A percentile compares a stretch with the other conserved stretches of the same genome.
Evolutionary conservation across 75 land plant genomes (phyloP).

Genomic region (Selaginella tamariscina): DNA sequence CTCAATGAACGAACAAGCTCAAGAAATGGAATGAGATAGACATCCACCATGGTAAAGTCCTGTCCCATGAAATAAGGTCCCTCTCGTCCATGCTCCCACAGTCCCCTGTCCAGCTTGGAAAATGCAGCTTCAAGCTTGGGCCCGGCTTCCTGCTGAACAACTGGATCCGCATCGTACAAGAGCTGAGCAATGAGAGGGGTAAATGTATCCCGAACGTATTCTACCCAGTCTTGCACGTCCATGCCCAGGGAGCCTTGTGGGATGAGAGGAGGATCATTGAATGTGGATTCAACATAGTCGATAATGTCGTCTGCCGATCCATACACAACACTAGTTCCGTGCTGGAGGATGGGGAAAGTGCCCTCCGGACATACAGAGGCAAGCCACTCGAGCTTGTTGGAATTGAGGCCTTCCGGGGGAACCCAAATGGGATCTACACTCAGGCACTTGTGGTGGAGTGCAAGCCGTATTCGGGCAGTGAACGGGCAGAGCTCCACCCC

Average conservation of each 20-base stretch:
- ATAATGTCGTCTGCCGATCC: slow-evolving; percentile 46
- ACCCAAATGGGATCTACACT: slow-evolving; percentile 23
- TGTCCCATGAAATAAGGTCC: slow-evolving; percentile 35
- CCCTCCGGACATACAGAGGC: slow-evolving; percentile 22
- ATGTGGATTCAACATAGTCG: slow-evolving; percentile 37
- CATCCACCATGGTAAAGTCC: slow-evolving; percentile 33
- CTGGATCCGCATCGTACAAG: slow-evolving; percentile 27
- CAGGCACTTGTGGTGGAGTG: slow-evolving; percentile 49
- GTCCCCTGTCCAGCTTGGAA: slow-evolving; percentile 25
- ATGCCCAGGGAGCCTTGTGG: slow-evolving; percentile 14
- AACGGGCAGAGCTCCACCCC: slow-evolving; percentile 36
- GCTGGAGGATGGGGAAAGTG: slow-evolving; percentile 30
- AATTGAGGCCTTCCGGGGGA: slow-evolving; percentile 15
- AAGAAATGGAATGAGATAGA: slow-evolving; percentile 40
- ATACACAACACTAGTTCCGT: slow-evolving; percentile 30
- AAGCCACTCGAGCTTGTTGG: slow-evolving; percentile 19
- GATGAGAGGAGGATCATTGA: slow-evolving; percentile 31
- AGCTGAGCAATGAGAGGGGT: slow-evolving; percentile 21
- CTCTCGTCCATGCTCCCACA: slow-evolving; percentile 15
- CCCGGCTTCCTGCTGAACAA: slow-evolving; percentile 13
- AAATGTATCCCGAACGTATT: slow-evolving; percentile 32
- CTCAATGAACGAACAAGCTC: slow-evolving; percentile 17
- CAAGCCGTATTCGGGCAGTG: slow-evolving; percentile 45
- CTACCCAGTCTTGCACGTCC: slow-evolving; percentile 28
- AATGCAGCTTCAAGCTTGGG: slow-evolving; percentile 23